Evolutionary conservation across 192 early-diverging fungal genomes (phyloP).

Genomic region (Backusella circina): DNA sequence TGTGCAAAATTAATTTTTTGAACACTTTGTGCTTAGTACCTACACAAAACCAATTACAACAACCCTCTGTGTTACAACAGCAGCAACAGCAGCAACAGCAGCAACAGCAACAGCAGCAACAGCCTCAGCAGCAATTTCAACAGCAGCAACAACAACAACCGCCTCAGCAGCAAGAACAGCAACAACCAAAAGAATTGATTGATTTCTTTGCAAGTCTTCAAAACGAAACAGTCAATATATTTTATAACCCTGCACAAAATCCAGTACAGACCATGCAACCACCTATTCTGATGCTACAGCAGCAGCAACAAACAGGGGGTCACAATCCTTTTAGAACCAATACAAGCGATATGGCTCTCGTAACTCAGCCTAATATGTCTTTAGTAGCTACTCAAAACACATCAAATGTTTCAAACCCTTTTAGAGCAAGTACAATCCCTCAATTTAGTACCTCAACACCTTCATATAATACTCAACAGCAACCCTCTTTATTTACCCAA

Average conservation of each 20-base stretch:
- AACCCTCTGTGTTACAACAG: not conserved
- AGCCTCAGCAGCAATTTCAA: not conserved
- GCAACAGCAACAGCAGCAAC: not conserved
- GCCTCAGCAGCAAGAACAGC: not conserved
- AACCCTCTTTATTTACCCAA: not conserved
- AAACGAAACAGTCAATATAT: slow-evolving; percentile 22
- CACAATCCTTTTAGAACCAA: slow-evolving; percentile 8
- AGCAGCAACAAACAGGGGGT: not conserved
- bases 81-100: not conserved
- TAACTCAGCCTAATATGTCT: not conserved
- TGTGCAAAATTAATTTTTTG: not conserved
- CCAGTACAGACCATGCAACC: not conserved
- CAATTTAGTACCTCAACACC: slow-evolving; percentile 4
- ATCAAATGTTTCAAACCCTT: slow-evolving; percentile 10
- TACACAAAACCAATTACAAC: slow-evolving; percentile 5
- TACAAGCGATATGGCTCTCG: not conserved
- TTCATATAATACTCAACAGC: not conserved
- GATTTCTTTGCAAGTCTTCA: slow-evolving; percentile 33
- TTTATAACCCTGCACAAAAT: slow-evolving; percentile 9
- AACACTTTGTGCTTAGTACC: not conserved
- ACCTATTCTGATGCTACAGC: not conserved
- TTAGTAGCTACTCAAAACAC: not conserved
- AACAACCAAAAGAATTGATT: slow-evolving; percentile 25
- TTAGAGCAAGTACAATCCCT: slow-evolving; percentile 20
- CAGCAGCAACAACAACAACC: not conserved